phyloP scores from a whole-genome alignment of 2,329 filamentous ascomycete genomes.

The Cladosporium velox region DNA sequence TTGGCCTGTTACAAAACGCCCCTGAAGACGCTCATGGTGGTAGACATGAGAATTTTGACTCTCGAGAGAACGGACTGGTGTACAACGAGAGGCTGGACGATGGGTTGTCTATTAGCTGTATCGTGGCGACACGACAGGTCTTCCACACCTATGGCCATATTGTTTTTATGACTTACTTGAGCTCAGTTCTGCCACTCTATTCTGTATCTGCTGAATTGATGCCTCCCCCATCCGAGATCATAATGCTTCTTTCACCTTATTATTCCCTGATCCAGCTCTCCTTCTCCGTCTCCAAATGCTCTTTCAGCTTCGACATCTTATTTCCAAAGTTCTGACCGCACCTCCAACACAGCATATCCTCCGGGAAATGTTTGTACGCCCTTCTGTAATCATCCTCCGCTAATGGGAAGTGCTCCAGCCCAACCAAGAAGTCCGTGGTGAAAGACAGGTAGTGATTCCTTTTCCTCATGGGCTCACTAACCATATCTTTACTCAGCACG shows the following conservation, averaged over 20 bases:
- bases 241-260: constrained; percentile 18
- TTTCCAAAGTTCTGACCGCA: constrained; percentile 75
- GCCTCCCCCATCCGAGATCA: background rate
- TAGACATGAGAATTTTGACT: background rate
- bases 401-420: constrained; percentile 77
- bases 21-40: background rate
- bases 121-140: background rate
- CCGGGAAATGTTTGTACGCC: constrained; percentile 58
- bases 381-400: constrained; percentile 64
- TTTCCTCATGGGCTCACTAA: constrained; percentile 70
- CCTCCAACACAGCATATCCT: constrained; percentile 79
- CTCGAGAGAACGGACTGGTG: background rate
- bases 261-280: constrained; percentile 70
- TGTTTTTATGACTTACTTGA: background rate
- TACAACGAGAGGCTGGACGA: background rate
- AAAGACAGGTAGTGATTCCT: constrained; percentile 93
- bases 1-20: background rate
- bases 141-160: background rate
- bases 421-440: constrained; percentile 79
- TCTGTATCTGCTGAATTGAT: background rate
- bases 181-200: background rate
- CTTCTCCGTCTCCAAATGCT: constrained; percentile 74
- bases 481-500: constrained; percentile 77
- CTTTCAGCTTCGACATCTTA: constrained; percentile 71
- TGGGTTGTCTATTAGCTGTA: background rate